Conservation (phyloP, 2,329 filamentous ascomycete genomes). For the Cladorrhinum sp. region DNA sequence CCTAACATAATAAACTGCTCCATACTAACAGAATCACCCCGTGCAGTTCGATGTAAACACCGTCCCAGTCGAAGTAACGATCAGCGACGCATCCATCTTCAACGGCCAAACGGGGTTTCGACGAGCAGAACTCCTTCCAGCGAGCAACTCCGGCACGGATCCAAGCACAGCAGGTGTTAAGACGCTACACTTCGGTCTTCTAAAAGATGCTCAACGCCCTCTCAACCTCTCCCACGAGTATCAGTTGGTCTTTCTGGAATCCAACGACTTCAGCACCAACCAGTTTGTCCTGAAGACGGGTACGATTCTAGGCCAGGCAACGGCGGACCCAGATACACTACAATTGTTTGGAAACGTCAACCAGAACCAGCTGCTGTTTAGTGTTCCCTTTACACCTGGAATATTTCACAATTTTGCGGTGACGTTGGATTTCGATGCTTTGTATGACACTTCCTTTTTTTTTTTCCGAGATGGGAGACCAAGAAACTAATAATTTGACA, state of each 20-base stretch:
- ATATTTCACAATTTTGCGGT: slow-evolving; percentile 62
- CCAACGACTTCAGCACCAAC: slow-evolving; percentile 46
- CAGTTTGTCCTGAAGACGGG: slow-evolving; percentile 56
- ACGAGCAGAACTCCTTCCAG: slow-evolving; percentile 54
- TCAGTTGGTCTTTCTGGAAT: slow-evolving; percentile 51
- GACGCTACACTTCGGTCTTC: slow-evolving; percentile 59
- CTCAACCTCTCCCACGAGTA: slow-evolving; percentile 62
- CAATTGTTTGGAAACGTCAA: slow-evolving; percentile 48
- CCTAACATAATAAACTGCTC: too few relatives aligned
- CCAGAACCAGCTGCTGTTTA: slow-evolving; percentile 46
- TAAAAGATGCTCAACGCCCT: slow-evolving; percentile 48
- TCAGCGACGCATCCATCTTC: slow-evolving; percentile 59
- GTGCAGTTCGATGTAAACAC: slow-evolving; percentile 42
- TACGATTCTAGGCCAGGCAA: slow-evolving; percentile 41
- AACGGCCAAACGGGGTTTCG: slow-evolving; percentile 58
- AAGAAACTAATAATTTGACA: slow-evolving; percentile 28
- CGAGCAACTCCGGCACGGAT: slow-evolving; percentile 49
- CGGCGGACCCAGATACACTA: slow-evolving; percentile 39
- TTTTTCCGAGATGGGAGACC: too few relatives aligned
- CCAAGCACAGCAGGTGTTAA: slow-evolving; percentile 53
- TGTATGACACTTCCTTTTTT: too few relatives aligned
- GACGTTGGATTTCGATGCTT: slow-evolving; percentile 53
- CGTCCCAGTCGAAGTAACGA: slow-evolving; percentile 51
- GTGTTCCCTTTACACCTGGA: slow-evolving; percentile 46
- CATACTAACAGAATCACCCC: slow-evolving; percentile 12